These are phyloP conservation scores for Arctium minus DNA, from an alignment of 129 eudicot genomes.

Conservation along the genomic window DNA sequence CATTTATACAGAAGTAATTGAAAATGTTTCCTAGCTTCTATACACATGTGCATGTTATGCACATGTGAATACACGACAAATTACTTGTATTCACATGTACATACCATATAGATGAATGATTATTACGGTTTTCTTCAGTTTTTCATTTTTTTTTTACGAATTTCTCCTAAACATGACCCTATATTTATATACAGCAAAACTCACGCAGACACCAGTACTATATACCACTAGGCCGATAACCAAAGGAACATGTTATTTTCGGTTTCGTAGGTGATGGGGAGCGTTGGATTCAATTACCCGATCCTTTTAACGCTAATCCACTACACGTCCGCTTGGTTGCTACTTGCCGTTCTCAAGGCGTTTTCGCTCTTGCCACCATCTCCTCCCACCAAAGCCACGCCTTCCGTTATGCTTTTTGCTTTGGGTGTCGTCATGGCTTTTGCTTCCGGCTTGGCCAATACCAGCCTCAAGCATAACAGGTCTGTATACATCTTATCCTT, in stretches of 20 bases:
- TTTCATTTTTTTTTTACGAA: no score
- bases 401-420: constrained; percentile 50
- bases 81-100: no score
- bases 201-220: not conserved
- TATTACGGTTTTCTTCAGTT: no score
- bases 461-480: constrained; percentile 84
- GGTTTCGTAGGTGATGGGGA: constrained; percentile 70
- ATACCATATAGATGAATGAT: no score
- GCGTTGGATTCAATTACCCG: constrained; percentile 67
- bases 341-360: constrained; percentile 64
- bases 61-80: no score
- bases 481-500: constrained; percentile 15
- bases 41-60: no score
- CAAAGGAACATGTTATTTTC: not conserved
- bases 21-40: no score
- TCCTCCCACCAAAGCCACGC: constrained; percentile 72
- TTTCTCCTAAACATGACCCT: no score
- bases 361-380: constrained; percentile 65
- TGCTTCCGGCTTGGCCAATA: constrained; percentile 87
- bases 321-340: constrained; percentile 60
- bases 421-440: constrained; percentile 79
- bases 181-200: no score
- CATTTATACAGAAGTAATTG: no score
- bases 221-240: no score
- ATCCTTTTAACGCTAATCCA: constrained; percentile 74